A percentile compares a stretch with the other conserved stretches of the same genome.
Evolutionary conservation across 2,329 filamentous ascomycete genomes (phyloP).

Genomic region (Amesomyces nigricolor): DNA sequence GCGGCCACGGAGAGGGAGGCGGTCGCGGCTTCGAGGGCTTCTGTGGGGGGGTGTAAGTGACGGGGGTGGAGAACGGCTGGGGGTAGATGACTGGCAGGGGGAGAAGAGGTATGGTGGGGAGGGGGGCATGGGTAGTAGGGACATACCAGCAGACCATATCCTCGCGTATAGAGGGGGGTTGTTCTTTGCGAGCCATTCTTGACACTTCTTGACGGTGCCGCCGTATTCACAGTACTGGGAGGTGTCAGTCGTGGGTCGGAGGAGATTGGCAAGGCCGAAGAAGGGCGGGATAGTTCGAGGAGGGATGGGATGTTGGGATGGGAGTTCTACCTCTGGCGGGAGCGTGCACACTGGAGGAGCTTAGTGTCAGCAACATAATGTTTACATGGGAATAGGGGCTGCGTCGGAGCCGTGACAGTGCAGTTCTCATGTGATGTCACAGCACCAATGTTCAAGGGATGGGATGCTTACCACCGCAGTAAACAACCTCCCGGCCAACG

Average conservation of each 20-base stretch:
- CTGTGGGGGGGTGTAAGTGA: constrained; percentile 36
- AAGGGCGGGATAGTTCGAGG: not conserved
- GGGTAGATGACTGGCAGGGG: not conserved
- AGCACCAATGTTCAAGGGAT: not conserved
- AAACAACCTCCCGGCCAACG: constrained; percentile 47
- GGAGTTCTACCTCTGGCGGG: constrained; percentile 53
- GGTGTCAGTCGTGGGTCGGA: not conserved
- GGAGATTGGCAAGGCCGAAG: not conserved
- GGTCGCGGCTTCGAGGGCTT: constrained; percentile 77
- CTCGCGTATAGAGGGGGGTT: constrained; percentile 67
- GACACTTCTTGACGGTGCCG: constrained; percentile 91
- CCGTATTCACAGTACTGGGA: constrained; percentile 95
- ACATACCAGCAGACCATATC: constrained; percentile 79
- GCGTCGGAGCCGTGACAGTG: not conserved
- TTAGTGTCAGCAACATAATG: not conserved
- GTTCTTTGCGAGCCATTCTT: constrained; percentile 82
- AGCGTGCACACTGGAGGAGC: constrained; percentile 52
- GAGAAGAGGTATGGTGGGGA: not conserved
- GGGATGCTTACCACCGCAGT: constrained; percentile 51
- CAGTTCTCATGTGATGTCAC: constrained; percentile 17
- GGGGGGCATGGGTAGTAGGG: constrained; percentile 1
- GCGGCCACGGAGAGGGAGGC: constrained; percentile 83
- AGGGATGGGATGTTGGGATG: not conserved
- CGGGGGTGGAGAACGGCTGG: constrained; percentile 1
- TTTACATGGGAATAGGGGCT: not conserved